Conservation (phyloP, 2,329 filamentous ascomycete species). For the Fusarium sp. region DNA sequence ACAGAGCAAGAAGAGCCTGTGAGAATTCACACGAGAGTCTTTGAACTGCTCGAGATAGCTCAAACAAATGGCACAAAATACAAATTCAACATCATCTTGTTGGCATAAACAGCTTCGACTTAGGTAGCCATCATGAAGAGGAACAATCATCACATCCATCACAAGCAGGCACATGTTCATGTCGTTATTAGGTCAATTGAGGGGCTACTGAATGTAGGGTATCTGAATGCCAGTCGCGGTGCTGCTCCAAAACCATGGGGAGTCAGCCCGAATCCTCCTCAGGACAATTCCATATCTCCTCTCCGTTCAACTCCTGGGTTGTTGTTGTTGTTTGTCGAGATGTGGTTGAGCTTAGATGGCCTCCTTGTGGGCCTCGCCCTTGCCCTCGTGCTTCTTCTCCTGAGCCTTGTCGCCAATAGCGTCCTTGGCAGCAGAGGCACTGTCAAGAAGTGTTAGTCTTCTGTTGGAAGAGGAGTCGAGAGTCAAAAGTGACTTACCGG, state of each 20-base stretch:
- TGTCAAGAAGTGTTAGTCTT: slow-evolving; percentile 43
- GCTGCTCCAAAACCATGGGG: background rate
- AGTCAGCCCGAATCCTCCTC: slow-evolving; percentile 18
- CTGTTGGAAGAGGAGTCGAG: too few relatives aligned
- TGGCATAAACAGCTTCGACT: background rate
- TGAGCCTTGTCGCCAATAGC: slow-evolving; percentile 60
- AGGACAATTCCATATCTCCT: background rate
- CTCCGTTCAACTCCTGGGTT: background rate
- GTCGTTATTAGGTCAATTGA: slow-evolving; percentile 31
- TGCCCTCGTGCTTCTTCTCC: slow-evolving; percentile 55
- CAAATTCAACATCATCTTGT: background rate
- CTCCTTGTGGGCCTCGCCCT: slow-evolving; percentile 58
- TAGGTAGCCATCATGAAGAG: background rate
- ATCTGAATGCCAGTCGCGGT: slow-evolving; percentile 33
- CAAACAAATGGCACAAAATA: background rate
- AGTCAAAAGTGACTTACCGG: slow-evolving; percentile 56
- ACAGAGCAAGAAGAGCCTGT: slow-evolving; percentile 48
- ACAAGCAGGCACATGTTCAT: background rate
- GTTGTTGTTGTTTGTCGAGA: slow-evolving; percentile 5
- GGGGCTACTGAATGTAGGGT: slow-evolving; percentile 39
- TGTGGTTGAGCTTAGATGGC: slow-evolving; percentile 46
- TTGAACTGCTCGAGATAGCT: background rate
- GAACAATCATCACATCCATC: background rate
- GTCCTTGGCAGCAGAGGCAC: slow-evolving; percentile 62
- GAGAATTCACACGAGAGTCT: background rate